Evolutionary conservation across 345 rosid genomes (phyloP).

Genomic region (Salix arbutifolia): DNA sequence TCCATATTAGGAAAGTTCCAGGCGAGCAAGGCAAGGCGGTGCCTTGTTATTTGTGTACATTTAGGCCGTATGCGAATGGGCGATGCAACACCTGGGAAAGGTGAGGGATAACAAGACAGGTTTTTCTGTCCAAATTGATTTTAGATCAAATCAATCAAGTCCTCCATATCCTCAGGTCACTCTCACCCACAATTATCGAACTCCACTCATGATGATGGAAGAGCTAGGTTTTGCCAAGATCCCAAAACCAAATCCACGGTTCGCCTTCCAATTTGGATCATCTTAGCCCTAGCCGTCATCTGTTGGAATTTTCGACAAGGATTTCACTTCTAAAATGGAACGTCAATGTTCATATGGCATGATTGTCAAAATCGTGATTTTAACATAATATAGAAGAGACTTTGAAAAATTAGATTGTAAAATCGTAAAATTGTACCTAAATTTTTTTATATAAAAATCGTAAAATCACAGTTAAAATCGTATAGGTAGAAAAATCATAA

Average conservation of each 20-base stretch:
- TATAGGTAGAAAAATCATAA: too few species aligned
- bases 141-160: background rate
- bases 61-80: background rate
- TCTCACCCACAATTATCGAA: background rate
- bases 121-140: background rate
- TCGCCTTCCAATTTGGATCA: background rate
- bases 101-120: background rate
- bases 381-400: too few species aligned
- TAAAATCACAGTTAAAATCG: too few species aligned
- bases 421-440: too few species aligned
- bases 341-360: too few species aligned
- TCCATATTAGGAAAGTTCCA: background rate
- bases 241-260: background rate
- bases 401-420: too few species aligned
- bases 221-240: too few species aligned
- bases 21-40: background rate
- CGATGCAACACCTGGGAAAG: background rate
- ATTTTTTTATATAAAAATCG: too few species aligned
- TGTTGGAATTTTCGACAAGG: too few species aligned
- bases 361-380: too few species aligned
- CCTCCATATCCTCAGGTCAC: background rate
- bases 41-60: slow-evolving; percentile 5
- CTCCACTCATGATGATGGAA: too few species aligned
- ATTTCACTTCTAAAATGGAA: background rate
- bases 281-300: too few species aligned